Evolutionary conservation across 2,329 filamentous ascomycete genomes (phyloP).

Genomic region (Trichoderma brevicompactum): DNA sequence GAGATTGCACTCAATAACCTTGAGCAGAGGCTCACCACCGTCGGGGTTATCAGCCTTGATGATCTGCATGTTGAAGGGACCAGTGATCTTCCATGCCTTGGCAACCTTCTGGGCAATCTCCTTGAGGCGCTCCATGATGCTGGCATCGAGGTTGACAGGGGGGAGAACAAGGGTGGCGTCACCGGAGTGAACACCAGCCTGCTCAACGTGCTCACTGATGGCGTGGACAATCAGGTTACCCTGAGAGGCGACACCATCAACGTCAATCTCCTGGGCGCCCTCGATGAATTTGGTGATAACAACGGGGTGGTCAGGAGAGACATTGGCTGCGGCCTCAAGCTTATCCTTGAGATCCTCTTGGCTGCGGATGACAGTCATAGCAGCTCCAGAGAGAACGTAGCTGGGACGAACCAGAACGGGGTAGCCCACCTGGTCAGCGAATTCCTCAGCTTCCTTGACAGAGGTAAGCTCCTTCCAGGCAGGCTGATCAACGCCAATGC

Average conservation of each 20-base stretch:
- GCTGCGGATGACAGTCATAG: constrained; percentile 95
- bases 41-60: constrained; percentile 86
- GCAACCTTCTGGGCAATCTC: constrained; percentile 96
- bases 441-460: constrained; percentile 82
- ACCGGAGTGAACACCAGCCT: constrained; percentile 96
- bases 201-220: constrained; percentile 93
- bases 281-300: constrained; percentile 99
- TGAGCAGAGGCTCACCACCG: constrained; percentile 75
- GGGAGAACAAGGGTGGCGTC: constrained; percentile 94
- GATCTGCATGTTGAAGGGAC: constrained; percentile 99
- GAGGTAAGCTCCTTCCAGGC: constrained; percentile 98
- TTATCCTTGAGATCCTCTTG: constrained; percentile 92
- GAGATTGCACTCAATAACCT: constrained; percentile 98
- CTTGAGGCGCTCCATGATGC: constrained; percentile 84
- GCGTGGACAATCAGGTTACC: constrained; percentile 90
- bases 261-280: constrained; percentile 93
- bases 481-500: constrained; percentile 94
- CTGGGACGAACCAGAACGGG: constrained; percentile 92
- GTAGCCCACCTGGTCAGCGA: constrained; percentile 84
- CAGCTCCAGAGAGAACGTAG: constrained; percentile 95
- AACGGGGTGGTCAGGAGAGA: constrained; percentile 95
- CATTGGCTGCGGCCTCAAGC: constrained; percentile 84
- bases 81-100: constrained; percentile 94
- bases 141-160: constrained; percentile 76
- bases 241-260: constrained; percentile 86